Evolutionary conservation across 805 yeast genomes (phyloP).

Genomic region (Teunomyces lycoperdinae): DNA sequence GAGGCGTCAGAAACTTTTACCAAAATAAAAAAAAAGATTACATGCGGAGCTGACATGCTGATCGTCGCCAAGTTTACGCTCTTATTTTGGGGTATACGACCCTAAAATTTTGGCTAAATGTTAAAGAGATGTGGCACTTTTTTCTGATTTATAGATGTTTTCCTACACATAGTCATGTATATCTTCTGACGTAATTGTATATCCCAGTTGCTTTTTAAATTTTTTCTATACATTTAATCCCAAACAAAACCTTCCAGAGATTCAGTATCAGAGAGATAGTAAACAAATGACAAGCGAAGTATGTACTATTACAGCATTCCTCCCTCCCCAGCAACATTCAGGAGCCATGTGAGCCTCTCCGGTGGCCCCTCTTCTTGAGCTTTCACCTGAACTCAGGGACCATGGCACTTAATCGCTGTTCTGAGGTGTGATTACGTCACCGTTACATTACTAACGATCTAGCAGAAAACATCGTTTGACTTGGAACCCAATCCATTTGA

Average conservation of each 20-base stretch:
- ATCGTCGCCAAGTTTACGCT: too few species aligned
- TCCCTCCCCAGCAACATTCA: not conserved
- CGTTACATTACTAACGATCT: constrained; percentile 18
- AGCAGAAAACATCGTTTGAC: constrained; percentile 53
- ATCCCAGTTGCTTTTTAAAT: not conserved
- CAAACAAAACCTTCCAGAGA: not conserved
- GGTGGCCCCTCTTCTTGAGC: too few species aligned
- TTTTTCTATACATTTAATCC: not conserved
- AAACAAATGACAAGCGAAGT: not conserved
- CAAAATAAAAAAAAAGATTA: too few species aligned
- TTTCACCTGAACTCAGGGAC: not conserved
- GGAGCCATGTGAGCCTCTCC: not conserved
- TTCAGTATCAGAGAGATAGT: not conserved
- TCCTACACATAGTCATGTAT: not conserved
- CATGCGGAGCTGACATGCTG: too few species aligned
- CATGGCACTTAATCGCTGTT: not conserved
- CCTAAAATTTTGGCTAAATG: too few species aligned
- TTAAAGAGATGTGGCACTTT: not conserved
- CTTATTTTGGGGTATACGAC: too few species aligned
- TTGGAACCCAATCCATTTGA: constrained; percentile 96
- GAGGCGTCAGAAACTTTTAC: too few species aligned
- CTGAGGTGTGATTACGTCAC: constrained; percentile 14
- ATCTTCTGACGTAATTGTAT: not conserved
- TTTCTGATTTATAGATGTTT: not conserved
- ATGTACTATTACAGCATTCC: not conserved